Conservation (phyloP, 805 yeast species). For the Kuraishia floccosa region DNA sequence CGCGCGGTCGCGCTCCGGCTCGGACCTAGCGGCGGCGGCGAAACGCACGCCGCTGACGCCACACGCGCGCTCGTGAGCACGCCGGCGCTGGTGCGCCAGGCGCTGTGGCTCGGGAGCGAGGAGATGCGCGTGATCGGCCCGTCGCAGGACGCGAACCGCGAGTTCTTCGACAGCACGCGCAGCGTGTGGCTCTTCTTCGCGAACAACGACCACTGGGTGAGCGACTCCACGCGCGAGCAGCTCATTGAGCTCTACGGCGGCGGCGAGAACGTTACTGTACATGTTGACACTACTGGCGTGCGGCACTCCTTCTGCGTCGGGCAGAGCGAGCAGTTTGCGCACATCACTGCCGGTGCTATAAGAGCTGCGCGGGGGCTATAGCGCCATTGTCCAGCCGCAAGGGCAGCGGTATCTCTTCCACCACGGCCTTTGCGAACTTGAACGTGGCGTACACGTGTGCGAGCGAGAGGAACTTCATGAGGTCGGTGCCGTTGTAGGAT, state of each 20-base stretch:
- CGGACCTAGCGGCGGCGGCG: slow-evolving; percentile 5
- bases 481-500: no score
- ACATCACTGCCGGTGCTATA: not conserved
- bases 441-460: no score
- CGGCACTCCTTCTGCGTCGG: slow-evolving; percentile 2
- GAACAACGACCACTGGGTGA: slow-evolving; percentile 1
- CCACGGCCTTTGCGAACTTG: no score
- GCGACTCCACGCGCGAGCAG: slow-evolving; percentile 1
- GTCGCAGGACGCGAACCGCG: not conserved
- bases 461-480: no score
- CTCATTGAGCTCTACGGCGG: not conserved
- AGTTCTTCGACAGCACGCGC: not conserved
- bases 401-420: no score
- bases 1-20: not conserved
- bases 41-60: slow-evolving; percentile 7
- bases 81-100: not conserved
- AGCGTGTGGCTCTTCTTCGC: slow-evolving; percentile 2
- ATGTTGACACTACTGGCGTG: not conserved
- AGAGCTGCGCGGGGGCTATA: no score
- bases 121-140: slow-evolving; percentile 1
- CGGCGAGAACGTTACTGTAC: no score
- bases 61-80: slow-evolving; percentile 1
- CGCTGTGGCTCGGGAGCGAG: slow-evolving; percentile 1
- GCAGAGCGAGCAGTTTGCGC: slow-evolving; percentile 1
- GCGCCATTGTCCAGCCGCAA: no score